Conservation (phyloP, 129 eudicot genomes). For the Gnaphalium uliginosum region DNA sequence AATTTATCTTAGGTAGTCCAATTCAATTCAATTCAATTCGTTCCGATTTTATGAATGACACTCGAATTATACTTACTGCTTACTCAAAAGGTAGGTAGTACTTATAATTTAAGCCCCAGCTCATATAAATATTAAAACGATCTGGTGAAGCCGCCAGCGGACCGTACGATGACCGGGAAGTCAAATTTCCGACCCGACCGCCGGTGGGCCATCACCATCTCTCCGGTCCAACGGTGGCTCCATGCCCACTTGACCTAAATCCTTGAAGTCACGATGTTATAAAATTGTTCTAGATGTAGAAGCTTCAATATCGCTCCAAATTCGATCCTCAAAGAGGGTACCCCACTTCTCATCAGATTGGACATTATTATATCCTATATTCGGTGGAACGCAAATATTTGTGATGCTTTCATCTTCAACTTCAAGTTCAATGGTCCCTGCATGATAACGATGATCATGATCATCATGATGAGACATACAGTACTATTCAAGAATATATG, state of each 20-base stretch:
- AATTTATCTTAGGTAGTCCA: no score
- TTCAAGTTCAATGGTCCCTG: slow-evolving; percentile 23
- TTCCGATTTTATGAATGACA: no score
- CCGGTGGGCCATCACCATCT: no score
- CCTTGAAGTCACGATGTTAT: slow-evolving; percentile 41
- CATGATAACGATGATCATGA: not conserved
- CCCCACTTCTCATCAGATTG: slow-evolving; percentile 13
- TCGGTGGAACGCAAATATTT: not conserved
- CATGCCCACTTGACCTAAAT: slow-evolving; percentile 19
- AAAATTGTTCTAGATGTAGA: slow-evolving; percentile 62
- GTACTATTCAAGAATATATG: slow-evolving; percentile 70
- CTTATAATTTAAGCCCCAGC: no score
- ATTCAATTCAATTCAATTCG: no score
- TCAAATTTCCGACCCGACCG: no score
- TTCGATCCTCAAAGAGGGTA: slow-evolving; percentile 21
- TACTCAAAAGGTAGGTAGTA: no score
- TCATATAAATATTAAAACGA: no score
- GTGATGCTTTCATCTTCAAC: slow-evolving; percentile 12
- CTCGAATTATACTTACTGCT: no score
- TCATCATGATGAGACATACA: slow-evolving; percentile 45
- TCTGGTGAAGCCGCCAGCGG: no score
- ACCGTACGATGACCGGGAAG: no score
- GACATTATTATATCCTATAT: not conserved
- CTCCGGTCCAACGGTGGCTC: slow-evolving; percentile 70
- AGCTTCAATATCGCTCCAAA: slow-evolving; percentile 43